Conservation (phyloP, 169 alveolate genomes). For the Cyclospora cayetanensis region DNA sequence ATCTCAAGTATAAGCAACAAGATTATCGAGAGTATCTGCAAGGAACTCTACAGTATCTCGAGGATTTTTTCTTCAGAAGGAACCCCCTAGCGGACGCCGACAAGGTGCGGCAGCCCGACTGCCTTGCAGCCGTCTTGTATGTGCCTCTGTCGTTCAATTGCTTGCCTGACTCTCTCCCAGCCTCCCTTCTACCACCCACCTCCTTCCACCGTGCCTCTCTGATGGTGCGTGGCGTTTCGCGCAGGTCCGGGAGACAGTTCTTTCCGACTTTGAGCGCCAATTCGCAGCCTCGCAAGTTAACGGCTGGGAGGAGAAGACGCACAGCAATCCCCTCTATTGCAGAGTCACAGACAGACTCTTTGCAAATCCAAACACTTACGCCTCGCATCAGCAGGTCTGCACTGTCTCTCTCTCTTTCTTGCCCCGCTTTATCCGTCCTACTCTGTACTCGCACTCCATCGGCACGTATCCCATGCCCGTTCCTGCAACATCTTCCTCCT, state of each 20-base stretch:
- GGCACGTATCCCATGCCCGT: not conserved
- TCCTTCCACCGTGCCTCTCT: too few species aligned
- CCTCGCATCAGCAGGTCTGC: not conserved
- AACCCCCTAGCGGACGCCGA: constrained; percentile 52
- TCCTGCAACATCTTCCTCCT: not conserved
- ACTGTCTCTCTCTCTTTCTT: not conserved
- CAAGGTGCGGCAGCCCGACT: constrained; percentile 38
- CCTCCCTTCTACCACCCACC: too few species aligned
- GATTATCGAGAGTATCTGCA: not conserved
- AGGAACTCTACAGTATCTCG: constrained; percentile 10
- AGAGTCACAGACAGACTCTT: not conserved
- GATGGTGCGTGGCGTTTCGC: too few species aligned
- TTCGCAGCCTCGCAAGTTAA: too few species aligned
- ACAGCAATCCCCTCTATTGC: not conserved
- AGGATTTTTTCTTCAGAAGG: constrained; percentile 22
- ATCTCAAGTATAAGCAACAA: not conserved
- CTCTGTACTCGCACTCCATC: not conserved
- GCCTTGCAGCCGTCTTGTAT: too few species aligned
- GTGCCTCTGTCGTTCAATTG: too few species aligned
- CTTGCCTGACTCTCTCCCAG: too few species aligned
- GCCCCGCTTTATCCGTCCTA: not conserved
- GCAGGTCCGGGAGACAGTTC: too few species aligned
- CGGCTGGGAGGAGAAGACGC: not conserved
- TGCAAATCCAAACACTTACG: not conserved
- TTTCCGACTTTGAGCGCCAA: too few species aligned